A percentile compares a stretch with the other conserved stretches of the same genome.
Evolutionary conservation across 345 rosid species (phyloP).

Genomic region (Gossypium longicalyx): DNA sequence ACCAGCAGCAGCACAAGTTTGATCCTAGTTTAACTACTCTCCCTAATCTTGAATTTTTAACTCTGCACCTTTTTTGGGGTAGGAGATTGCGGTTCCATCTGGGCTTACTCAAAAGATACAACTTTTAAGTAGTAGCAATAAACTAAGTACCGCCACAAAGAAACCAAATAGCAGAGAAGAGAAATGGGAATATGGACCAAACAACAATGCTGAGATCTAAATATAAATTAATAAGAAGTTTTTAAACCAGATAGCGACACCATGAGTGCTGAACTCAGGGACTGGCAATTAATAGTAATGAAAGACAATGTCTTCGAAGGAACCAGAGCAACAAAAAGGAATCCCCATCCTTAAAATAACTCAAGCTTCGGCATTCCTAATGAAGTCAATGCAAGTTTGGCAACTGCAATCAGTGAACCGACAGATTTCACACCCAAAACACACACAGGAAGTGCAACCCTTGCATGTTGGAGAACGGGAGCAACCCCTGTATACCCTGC

Average conservation of each 20-base stretch:
- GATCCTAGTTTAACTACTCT: too few relatives aligned
- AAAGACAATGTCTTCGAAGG: neutral
- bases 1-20: too few relatives aligned
- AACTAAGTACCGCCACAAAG: too few relatives aligned
- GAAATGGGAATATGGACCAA: neutral
- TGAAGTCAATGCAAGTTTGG: conserved; percentile 92
- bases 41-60: too few relatives aligned
- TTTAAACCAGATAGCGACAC: neutral
- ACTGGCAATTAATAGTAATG: neutral
- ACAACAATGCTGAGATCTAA: neutral
- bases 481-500: conserved; percentile 87
- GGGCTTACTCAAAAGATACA: too few relatives aligned
- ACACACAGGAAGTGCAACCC: conserved; percentile 96
- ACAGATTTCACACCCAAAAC: conserved; percentile 87
- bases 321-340: neutral
- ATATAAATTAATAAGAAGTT: neutral
- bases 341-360: neutral
- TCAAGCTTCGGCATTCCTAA: conserved; percentile 52
- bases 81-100: too few relatives aligned
- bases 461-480: conserved; percentile 70
- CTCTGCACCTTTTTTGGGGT: too few relatives aligned
- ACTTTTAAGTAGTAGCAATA: too few relatives aligned
- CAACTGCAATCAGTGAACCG: conserved; percentile 87
- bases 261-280: neutral
- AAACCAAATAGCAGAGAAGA: neutral